Evolutionary conservation across 768 basidiomycete genomes (phyloP).

Genomic region (Collybia nuda): DNA sequence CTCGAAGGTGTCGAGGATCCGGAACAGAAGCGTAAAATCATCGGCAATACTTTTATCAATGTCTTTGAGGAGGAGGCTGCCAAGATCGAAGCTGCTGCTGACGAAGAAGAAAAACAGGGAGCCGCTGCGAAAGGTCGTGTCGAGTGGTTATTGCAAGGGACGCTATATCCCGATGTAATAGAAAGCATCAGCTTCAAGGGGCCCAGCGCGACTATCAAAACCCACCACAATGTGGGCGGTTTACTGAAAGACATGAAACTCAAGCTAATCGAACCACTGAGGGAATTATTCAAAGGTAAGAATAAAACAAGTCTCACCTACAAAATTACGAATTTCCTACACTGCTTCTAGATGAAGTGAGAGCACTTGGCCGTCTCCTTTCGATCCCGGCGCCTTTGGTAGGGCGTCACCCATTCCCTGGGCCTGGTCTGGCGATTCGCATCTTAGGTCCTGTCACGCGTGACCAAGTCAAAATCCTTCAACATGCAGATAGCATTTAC

Average conservation of each 20-base stretch:
- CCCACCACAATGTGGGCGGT: slow-evolving; percentile 98
- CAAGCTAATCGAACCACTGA: slow-evolving; percentile 95
- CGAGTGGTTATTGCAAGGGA: slow-evolving; percentile 97
- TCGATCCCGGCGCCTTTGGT: slow-evolving; percentile 92
- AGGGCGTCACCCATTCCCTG: slow-evolving; percentile 97
- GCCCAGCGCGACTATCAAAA: slow-evolving; percentile 98
- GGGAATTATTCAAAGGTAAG: slow-evolving; percentile 97
- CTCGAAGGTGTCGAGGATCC: slow-evolving; percentile 95
- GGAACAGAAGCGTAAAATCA: slow-evolving; percentile 95
- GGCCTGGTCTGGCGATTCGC: slow-evolving; percentile 96
- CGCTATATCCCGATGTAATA: slow-evolving; percentile 98
- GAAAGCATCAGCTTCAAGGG: slow-evolving; percentile 99
- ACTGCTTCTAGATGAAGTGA: slow-evolving; percentile 79
- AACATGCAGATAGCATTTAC: slow-evolving; percentile 93
- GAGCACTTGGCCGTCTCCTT: slow-evolving; percentile 87
- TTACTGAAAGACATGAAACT: slow-evolving; percentile 97
- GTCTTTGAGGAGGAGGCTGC: slow-evolving; percentile 94
- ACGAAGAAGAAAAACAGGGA: slow-evolving; percentile 67
- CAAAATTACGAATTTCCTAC: not conserved
- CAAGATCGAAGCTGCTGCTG: slow-evolving; percentile 82
- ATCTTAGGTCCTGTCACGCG: slow-evolving; percentile 95
- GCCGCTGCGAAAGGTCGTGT: slow-evolving; percentile 83
- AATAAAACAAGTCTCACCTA: slow-evolving; percentile 1
- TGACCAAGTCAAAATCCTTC: slow-evolving; percentile 87
- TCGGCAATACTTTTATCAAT: slow-evolving; percentile 98